A percentile compares a stretch with the other conserved stretches of the same genome.
These are phyloP conservation scores for Paraphoma sp. DNA, from an alignment of 2,329 filamentous ascomycete genomes.

Conservation along the genomic window DNA sequence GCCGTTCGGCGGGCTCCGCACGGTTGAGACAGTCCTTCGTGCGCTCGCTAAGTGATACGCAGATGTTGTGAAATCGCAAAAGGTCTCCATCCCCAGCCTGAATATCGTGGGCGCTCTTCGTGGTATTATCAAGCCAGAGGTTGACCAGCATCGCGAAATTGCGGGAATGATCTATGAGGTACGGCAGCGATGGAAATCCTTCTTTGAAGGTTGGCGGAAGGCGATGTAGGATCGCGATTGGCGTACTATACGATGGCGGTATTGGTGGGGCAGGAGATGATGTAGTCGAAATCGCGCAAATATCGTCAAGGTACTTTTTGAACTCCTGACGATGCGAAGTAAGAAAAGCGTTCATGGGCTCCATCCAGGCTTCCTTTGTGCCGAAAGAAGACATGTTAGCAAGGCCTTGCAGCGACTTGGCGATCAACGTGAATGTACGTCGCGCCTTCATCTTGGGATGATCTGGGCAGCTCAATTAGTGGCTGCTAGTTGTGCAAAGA, in stretches of 20 bases:
- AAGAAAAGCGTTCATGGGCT: constrained; percentile 94
- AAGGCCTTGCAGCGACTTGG: constrained; percentile 88
- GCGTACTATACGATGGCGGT: constrained; percentile 89
- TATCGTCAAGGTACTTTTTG: constrained; percentile 83
- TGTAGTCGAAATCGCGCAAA: constrained; percentile 82
- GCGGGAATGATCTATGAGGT: constrained; percentile 86
- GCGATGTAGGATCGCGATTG: constrained; percentile 85
- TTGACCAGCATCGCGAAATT: constrained; percentile 85
- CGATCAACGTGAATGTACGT: constrained; percentile 87
- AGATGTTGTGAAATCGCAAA: constrained; percentile 57
- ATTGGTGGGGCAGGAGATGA: constrained; percentile 63
- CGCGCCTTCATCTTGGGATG: constrained; percentile 84
- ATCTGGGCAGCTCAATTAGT: constrained; percentile 57
- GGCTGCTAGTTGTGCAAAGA: not conserved
- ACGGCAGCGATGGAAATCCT: constrained; percentile 91
- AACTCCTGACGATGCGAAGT: constrained; percentile 77
- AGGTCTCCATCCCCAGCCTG: constrained; percentile 54
- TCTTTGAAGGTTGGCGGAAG: constrained; percentile 82
- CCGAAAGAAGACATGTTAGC: constrained; percentile 92
- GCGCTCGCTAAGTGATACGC: constrained; percentile 54
- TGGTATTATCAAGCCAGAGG: constrained; percentile 71
- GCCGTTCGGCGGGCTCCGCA: constrained; percentile 60
- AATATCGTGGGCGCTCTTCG: constrained; percentile 46
- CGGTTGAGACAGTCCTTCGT: constrained; percentile 59
- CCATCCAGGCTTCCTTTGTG: constrained; percentile 98